Percentiles rank a stretch among this genome's conserved stretches.
Evolutionary conservation across 306 rosid genomes (phyloP).

Genomic region (Trichosanthes truncata): DNA sequence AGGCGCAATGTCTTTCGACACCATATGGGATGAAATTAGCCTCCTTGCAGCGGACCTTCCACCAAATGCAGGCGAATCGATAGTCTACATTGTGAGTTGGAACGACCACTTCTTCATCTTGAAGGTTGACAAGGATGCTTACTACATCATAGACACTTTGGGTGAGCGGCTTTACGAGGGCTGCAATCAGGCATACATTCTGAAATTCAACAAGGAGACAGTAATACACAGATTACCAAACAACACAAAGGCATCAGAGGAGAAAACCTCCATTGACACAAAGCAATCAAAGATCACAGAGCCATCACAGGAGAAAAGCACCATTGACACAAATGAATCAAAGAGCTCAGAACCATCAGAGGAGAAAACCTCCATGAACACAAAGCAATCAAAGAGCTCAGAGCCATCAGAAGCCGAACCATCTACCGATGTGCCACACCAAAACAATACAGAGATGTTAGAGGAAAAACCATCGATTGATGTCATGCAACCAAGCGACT

Average conservation of each 20-base stretch:
- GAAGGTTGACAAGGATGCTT: constrained; percentile 24
- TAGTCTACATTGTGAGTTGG: constrained; percentile 28
- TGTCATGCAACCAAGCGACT: background rate
- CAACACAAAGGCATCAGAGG: background rate
- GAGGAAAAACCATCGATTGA: background rate
- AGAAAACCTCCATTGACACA: background rate
- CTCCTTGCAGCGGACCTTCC: constrained; percentile 7
- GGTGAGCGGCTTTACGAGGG: constrained; percentile 37
- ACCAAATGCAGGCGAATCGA: background rate
- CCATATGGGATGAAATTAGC: constrained; percentile 31
- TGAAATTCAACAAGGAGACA: constrained; percentile 25
- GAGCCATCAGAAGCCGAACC: background rate
- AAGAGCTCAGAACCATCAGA: background rate
- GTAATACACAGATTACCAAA: constrained; percentile 13
- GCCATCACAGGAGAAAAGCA: background rate
- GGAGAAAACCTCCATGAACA: background rate
- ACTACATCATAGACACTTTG: constrained; percentile 31
- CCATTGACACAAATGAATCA: background rate
- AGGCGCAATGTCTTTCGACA: constrained; percentile 28
- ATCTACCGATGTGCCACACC: background rate
- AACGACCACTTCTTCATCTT: constrained; percentile 34
- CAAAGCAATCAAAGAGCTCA: background rate
- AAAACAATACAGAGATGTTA: background rate
- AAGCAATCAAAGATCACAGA: background rate
- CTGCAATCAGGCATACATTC: constrained; percentile 25